Conservation (phyloP, 2,329 filamentous ascomycete genomes). For the Neopestalotiopsis sp. region DNA sequence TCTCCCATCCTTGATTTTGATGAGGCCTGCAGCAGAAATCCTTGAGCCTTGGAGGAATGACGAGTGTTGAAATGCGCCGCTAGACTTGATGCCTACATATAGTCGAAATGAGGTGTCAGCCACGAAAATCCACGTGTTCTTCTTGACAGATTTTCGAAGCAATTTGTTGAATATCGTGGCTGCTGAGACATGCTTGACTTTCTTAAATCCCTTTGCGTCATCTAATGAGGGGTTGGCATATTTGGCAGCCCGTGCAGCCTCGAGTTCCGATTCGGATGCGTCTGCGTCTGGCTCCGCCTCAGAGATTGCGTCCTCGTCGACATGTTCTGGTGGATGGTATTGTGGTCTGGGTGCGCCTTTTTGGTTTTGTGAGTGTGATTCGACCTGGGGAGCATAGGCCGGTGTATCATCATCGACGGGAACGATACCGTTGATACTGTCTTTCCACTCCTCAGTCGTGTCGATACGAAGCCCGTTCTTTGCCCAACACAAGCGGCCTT, state of each 20-base stretch:
- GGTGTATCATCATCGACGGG: slow-evolving; percentile 65
- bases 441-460: slow-evolving; percentile 76
- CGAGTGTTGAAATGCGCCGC: slow-evolving; percentile 88
- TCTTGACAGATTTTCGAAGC: slow-evolving; percentile 78
- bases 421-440: slow-evolving; percentile 79
- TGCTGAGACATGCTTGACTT: slow-evolving; percentile 68
- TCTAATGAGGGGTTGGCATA: slow-evolving; percentile 71
- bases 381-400: slow-evolving; percentile 47
- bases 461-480: slow-evolving; percentile 82
- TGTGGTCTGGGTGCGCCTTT: slow-evolving; percentile 35
- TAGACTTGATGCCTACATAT: slow-evolving; percentile 89
- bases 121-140: slow-evolving; percentile 94
- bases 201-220: slow-evolving; percentile 60
- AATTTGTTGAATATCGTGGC: slow-evolving; percentile 80
- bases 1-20: slow-evolving; percentile 83
- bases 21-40: slow-evolving; percentile 82
- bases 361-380: slow-evolving; percentile 32
- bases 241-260: slow-evolving; percentile 65
- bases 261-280: slow-evolving; percentile 53
- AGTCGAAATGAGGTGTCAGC: slow-evolving; percentile 84
- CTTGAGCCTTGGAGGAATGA: slow-evolving; percentile 85
- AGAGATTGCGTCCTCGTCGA: slow-evolving; percentile 25
- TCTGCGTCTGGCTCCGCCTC: slow-evolving; percentile 38
- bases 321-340: slow-evolving; percentile 27
- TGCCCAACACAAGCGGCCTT: slow-evolving; percentile 83